phyloP scores from a whole-genome alignment of 2,329 filamentous ascomycete species.

The Rhynchosporium graminicola region DNA sequence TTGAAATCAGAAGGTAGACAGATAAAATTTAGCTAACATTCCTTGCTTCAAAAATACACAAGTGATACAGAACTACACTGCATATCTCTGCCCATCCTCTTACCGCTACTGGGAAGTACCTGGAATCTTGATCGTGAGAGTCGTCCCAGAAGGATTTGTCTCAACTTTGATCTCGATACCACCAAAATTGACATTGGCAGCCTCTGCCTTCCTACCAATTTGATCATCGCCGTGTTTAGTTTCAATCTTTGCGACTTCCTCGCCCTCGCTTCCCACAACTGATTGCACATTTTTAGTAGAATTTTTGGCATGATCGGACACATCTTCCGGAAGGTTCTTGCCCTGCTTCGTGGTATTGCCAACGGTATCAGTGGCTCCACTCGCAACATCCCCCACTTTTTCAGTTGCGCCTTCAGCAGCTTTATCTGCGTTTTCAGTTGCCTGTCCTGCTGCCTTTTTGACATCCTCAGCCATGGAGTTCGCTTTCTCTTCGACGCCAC shows the following conservation, averaged over 20 bases:
- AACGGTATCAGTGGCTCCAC: slow-evolving; percentile 14
- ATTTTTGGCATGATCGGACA: slow-evolving; percentile 3
- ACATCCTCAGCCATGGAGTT: slow-evolving; percentile 11
- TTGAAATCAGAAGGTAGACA: too few species aligned
- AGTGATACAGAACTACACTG: neutral
- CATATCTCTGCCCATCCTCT: neutral
- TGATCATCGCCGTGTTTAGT: neutral
- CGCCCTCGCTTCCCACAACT: slow-evolving; percentile 19
- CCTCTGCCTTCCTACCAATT: neutral
- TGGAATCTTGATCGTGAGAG: slow-evolving; percentile 35
- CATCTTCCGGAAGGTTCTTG: slow-evolving; percentile 12
- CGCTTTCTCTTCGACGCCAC: slow-evolving; percentile 7
- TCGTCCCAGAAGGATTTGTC: slow-evolving; percentile 35
- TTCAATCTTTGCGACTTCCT: slow-evolving; percentile 1
- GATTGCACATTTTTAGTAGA: slow-evolving; percentile 11
- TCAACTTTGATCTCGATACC: slow-evolving; percentile 36
- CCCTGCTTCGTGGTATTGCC: neutral
- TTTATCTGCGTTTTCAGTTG: slow-evolving; percentile 11
- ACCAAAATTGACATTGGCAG: slow-evolving; percentile 12
- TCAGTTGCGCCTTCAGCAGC: slow-evolving; percentile 15
- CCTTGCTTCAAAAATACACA: neutral
- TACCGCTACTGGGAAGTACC: slow-evolving; percentile 25
- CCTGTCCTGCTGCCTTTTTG: neutral
- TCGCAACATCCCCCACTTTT: slow-evolving; percentile 7
- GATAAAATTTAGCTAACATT: too few species aligned